These are phyloP conservation scores for Trichoderma parareesei DNA, from an alignment of 495 filamentous ascomycete species.

Conservation along the genomic window DNA sequence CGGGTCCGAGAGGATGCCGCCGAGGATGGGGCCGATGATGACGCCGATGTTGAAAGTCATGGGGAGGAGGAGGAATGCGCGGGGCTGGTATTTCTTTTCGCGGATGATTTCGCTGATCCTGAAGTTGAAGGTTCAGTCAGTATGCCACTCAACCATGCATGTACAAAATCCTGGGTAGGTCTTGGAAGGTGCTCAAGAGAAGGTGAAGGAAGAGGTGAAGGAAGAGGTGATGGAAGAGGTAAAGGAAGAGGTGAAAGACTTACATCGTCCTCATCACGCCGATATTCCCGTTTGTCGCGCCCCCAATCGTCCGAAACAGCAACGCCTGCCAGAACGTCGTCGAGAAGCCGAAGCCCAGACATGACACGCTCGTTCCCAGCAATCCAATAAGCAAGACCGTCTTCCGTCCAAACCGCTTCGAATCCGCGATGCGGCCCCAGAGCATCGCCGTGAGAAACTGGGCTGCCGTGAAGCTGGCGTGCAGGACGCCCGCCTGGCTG, in stretches of 20 bases:
- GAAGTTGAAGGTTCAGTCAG: background rate
- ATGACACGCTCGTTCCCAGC: slow-evolving; percentile 58
- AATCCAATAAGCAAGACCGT: slow-evolving; percentile 71
- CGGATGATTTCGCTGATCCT: slow-evolving; percentile 68
- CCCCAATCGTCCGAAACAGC: slow-evolving; percentile 64
- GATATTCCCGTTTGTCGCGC: slow-evolving; percentile 74
- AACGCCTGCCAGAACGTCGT: slow-evolving; percentile 63
- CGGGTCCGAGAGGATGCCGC: slow-evolving; percentile 67
- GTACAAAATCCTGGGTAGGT: background rate
- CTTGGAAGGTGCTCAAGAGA: too few species aligned
- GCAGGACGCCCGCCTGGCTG: slow-evolving; percentile 68
- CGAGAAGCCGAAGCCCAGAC: slow-evolving; percentile 74
- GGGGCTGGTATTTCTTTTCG: slow-evolving; percentile 52
- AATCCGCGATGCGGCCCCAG: slow-evolving; percentile 73
- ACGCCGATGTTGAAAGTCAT: slow-evolving; percentile 75
- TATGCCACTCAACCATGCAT: background rate
- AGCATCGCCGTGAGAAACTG: slow-evolving; percentile 81
- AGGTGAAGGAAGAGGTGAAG: too few species aligned
- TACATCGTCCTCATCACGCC: slow-evolving; percentile 73
- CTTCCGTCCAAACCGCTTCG: slow-evolving; percentile 61
- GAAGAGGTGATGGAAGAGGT: background rate
- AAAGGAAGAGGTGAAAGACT: slow-evolving; percentile 9
- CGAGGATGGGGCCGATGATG: slow-evolving; percentile 67
- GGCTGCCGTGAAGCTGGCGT: slow-evolving; percentile 71
- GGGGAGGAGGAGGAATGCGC: slow-evolving; percentile 61